phyloP scores from a whole-genome alignment of 1,284 basidiomycete genomes.

The Trichosporon ovoides region DNA sequence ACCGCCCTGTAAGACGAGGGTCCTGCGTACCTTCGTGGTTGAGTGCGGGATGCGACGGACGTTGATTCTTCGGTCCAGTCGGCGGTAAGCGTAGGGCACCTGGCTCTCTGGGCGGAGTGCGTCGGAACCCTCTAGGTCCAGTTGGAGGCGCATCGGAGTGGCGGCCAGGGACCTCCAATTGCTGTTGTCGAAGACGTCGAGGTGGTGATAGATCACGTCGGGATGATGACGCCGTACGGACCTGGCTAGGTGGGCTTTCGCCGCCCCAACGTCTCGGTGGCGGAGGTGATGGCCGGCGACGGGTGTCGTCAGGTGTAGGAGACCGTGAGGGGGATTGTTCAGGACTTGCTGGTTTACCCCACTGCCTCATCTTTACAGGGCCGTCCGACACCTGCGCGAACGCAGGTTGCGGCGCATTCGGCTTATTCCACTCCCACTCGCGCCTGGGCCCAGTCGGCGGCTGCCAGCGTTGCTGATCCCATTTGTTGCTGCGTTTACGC shows the following conservation, averaged over 20 bases:
- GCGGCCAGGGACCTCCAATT: neutral
- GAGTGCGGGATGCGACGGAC: neutral
- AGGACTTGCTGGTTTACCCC: conserved; percentile 9
- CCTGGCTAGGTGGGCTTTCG: neutral
- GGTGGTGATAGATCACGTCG: neutral
- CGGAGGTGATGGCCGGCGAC: neutral
- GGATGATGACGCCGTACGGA: too few relatives aligned
- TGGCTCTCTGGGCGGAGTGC: conserved; percentile 3
- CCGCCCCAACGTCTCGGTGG: conserved; percentile 1
- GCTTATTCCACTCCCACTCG: neutral
- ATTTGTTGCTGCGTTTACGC: neutral
- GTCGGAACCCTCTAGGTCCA: conserved; percentile 5
- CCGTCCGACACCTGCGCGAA: conserved; percentile 4
- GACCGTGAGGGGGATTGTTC: neutral
- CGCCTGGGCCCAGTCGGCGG: neutral
- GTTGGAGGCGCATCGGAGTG: conserved; percentile 4
- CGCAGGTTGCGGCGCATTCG: neutral
- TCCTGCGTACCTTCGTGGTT: neutral
- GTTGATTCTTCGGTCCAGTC: neutral
- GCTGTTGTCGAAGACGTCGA: neutral
- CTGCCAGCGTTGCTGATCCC: conserved; percentile 4
- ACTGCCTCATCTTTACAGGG: conserved; percentile 20
- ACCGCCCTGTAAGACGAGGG: neutral
- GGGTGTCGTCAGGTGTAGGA: neutral
- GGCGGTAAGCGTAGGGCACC: conserved; percentile 5